Base-by-base conservation (phyloP, 768 basidiomycete species). In the Mycena chlorophos region DNA sequence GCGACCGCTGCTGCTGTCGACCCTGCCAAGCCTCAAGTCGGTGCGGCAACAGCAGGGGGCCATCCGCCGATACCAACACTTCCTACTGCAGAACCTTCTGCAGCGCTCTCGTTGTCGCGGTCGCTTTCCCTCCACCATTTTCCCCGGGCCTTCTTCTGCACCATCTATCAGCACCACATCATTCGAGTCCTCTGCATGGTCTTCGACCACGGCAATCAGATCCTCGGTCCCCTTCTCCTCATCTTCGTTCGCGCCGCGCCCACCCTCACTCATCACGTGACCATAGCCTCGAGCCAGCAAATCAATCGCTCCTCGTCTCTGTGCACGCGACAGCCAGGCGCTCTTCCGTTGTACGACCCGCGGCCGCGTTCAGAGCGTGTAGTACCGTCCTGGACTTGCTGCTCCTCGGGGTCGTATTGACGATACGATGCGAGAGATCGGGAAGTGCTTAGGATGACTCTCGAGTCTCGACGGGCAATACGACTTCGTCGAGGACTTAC, bases 401-500 rank as follows among this genome's bases (percentile, higher is more conserved):
- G 3, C 28, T 63, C 19, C 56, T 25, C 50, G 48, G 45, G 54
- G 17, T 34, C 8, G 31, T 8, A 34, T 8, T 34, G 31, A 34
- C n/a, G n/a, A 34, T 8, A 34, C 31, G n/a, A n/a, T n/a, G n/a
- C n/a, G 31, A 8, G 52, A 17, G 47, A 26, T 4, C 26, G 62
- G 3, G 69, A 74, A 4, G 67, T 83, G 16, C 63, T 92, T 3
- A 71, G 70, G 19, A 74, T 73, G 0, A 85, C 83, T 4, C 70
- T 88, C n/a, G n/a, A n/a, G n/a, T n/a, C n/a, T n/a, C 17, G 75
- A 82, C 25, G 77, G 90, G 6, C 74, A 93, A 39, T 76, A 83
- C 51, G 88, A 94, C 65, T 89, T 80, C 64, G 81, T 81, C 4
- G 91, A 92, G 66, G 91, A 92, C 60, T 83, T 83, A 1, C 82